Percentiles rank a stretch among this genome's conserved stretches.
These are phyloP conservation scores for Colletotrichum scovillei DNA, from an alignment of 2,329 filamentous ascomycete species.

Conservation along the genomic window DNA sequence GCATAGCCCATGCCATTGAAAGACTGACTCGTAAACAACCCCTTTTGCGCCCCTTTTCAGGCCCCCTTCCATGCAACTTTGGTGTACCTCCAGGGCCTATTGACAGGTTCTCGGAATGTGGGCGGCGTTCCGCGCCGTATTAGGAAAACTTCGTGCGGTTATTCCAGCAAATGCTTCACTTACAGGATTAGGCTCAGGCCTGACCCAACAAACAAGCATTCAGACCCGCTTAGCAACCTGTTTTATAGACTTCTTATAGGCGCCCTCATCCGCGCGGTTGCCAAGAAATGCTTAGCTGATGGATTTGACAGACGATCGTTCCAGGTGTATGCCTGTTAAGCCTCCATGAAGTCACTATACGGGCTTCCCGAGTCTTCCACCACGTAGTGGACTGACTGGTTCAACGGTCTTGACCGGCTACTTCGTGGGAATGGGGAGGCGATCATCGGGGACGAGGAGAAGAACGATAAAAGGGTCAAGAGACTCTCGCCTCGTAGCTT, in stretches of 20 bases:
- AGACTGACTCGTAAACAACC: neutral
- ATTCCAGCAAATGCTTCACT: neutral
- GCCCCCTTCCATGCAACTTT: neutral
- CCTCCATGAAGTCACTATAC: neutral
- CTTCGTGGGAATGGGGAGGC: neutral
- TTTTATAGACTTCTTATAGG: neutral
- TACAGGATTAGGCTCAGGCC: neutral
- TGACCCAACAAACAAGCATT: neutral
- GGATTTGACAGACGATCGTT: neutral
- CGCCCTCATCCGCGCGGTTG: neutral
- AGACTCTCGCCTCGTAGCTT: neutral
- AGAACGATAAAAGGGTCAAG: neutral
- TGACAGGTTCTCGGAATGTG: neutral
- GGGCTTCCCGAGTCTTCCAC: neutral
- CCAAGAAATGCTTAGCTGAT: neutral
- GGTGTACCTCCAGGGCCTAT: neutral
- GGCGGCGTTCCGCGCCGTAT: neutral
- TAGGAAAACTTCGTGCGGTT: neutral
- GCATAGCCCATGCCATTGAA: neutral
- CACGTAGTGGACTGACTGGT: neutral
- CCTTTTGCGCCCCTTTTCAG: neutral
- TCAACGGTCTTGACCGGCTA: neutral
- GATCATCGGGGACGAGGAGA: neutral
- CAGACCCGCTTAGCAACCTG: neutral
- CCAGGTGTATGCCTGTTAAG: neutral